Evolutionary conservation across 331 rosid species (phyloP).

Genomic region (Saraca asoca): DNA sequence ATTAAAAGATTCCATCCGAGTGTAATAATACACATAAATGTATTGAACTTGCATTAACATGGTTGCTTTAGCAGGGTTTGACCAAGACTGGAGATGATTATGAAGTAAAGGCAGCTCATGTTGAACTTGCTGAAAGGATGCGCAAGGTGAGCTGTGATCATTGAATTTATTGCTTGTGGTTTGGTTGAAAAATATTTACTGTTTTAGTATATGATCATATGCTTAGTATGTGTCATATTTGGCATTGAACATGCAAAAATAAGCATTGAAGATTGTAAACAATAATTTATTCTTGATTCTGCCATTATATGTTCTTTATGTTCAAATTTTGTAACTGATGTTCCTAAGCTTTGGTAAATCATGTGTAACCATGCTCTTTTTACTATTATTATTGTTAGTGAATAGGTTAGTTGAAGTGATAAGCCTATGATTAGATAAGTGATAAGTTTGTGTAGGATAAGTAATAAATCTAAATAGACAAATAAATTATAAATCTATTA

Average conservation of each 20-base stretch:
- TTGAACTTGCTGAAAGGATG: constrained; percentile 98
- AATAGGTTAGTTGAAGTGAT: no score
- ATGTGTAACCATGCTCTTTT: constrained; percentile 27
- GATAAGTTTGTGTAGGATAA: no score
- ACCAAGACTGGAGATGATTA: constrained; percentile 97
- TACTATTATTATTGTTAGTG: no score
- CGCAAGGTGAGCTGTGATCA: constrained; percentile 74
- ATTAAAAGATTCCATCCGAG: constrained; percentile 25
- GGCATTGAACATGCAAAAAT: background rate
- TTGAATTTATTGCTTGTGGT: constrained; percentile 9
- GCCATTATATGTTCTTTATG: constrained; percentile 5
- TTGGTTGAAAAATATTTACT: background rate
- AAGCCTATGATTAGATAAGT: no score
- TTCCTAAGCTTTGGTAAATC: background rate
- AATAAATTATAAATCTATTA: no score
- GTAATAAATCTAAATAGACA: no score
- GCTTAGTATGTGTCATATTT: background rate
- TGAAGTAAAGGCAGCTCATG: constrained; percentile 97
- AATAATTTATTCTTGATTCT: background rate
- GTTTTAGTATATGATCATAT: constrained; percentile 14
- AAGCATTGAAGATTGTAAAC: background rate
- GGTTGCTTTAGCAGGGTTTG: constrained; percentile 68
- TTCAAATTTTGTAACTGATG: background rate
- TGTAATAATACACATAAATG: constrained; percentile 15
- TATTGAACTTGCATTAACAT: constrained; percentile 23